Evolutionary conservation across 495 filamentous ascomycete species (phyloP).

Genomic region (Aspergillus sclerotioniger): DNA sequence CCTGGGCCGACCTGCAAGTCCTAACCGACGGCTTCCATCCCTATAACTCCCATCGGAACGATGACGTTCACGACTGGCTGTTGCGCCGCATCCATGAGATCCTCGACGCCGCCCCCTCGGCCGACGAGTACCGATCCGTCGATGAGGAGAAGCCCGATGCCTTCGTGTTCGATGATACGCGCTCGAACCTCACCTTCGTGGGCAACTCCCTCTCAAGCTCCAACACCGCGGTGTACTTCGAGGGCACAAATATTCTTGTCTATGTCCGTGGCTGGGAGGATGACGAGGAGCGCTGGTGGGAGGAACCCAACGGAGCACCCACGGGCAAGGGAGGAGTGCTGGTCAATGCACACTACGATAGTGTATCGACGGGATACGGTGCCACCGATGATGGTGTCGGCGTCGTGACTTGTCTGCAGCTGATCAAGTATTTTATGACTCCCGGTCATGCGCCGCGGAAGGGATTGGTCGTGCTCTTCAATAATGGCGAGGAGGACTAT

Average conservation of each 20-base stretch:
- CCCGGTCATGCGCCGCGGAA: conserved; percentile 71
- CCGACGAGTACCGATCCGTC: conserved; percentile 10
- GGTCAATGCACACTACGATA: conserved; percentile 95
- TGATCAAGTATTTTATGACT: conserved; percentile 84
- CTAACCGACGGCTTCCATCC: conserved; percentile 81
- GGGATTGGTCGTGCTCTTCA: conserved; percentile 82
- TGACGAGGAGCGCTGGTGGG: conserved; percentile 64
- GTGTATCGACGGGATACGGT: conserved; percentile 84
- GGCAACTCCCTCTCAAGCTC: conserved; percentile 23
- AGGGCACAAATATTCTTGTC: conserved; percentile 89
- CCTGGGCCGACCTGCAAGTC: conserved; percentile 78
- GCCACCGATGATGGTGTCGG: conserved; percentile 95
- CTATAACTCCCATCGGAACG: conserved; percentile 81
- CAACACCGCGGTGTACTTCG: conserved; percentile 65
- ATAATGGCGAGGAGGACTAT: conserved; percentile 95
- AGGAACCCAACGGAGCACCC: conserved; percentile 39
- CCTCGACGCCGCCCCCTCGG: conserved; percentile 50
- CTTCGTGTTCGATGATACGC: conserved; percentile 73
- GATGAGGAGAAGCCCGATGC: conserved; percentile 42
- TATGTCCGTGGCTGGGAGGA: conserved; percentile 84
- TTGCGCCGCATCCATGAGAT: conserved; percentile 68
- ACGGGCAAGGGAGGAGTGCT: conserved; percentile 69
- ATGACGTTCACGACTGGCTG: conserved; percentile 75
- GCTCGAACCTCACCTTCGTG: conserved; percentile 71
- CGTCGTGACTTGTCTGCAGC: conserved; percentile 78